Base-by-base conservation (phyloP, 2,329 filamentous ascomycete species). In the Fusarium pseudograminearum region DNA sequence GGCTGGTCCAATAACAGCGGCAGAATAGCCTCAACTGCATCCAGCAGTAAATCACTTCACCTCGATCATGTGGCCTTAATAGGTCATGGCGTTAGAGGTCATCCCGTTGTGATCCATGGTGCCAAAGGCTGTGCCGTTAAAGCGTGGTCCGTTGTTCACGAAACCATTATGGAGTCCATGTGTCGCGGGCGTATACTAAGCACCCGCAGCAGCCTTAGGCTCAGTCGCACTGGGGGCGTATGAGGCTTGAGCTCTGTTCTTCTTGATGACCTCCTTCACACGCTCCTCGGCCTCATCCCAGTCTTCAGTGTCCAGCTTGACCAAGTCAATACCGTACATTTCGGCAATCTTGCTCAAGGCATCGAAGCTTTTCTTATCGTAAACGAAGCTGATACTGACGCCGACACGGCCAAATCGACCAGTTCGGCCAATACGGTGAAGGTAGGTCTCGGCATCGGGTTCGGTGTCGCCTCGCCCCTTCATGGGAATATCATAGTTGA, bases 371-470 rank as follows among this genome's bases (percentile, higher is more conserved):
- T 87, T 88, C 77, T 90, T 89, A 81, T 97, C 94, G 73, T 94
- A 93, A 55, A 99, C 93, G 74, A 99, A 98, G 70, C 92, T 97
- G 78, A 99, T 94, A 61, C 93, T 94, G 73, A 98, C 96, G 76
- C 96, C 96, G 34, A 98, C 94, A 79, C 95, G 94, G 60, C 96
- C 96, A 75, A 99, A 99, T 72, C 96, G 93, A 69, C 96, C 96
- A 16, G 96, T 99, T 77, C 96, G 93, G 66, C 96, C 96, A 74
- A 99, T 99, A 78, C 96, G 92, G 85, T 99, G 96, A 50, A 99
- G 91, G 78, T 99, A 99, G 1, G 96, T 99, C 83, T 98, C 94
- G 47, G 90, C 90, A 77, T 99, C 96, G 16, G 95, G 92, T 80
- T 96, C 93, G 30, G 86, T 86, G 73, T 98, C 94, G 20, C 91